Percentiles rank a stretch among this genome's conserved stretches.
Conservation (phyloP, 2,329 filamentous ascomycete species). For the Daldinia sp. region DNA sequence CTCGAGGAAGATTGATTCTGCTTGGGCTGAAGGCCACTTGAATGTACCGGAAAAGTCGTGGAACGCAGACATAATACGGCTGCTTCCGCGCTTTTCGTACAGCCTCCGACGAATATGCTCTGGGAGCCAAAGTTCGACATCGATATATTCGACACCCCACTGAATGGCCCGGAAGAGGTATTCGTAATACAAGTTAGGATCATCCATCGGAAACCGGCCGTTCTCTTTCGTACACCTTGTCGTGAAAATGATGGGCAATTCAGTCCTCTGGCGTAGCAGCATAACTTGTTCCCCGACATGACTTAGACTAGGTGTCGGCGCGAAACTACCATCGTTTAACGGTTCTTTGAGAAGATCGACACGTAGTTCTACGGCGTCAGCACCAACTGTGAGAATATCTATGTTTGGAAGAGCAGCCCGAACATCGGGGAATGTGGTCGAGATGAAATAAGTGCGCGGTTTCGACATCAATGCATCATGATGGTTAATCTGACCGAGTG, state of each 20-base stretch:
- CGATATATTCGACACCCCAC: constrained; percentile 90
- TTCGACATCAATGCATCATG: constrained; percentile 82
- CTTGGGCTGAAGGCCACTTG: constrained; percentile 80
- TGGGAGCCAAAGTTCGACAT: constrained; percentile 87
- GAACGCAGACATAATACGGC: constrained; percentile 89
- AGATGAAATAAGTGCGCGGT: constrained; percentile 82
- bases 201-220: constrained; percentile 84
- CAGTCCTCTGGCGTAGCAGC: constrained; percentile 81
- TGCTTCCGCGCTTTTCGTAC: constrained; percentile 76
- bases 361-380: constrained; percentile 84
- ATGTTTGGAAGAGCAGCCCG: constrained; percentile 83
- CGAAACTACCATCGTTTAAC: constrained; percentile 66
- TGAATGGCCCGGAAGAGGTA: constrained; percentile 86
- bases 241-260: constrained; percentile 90
- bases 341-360: constrained; percentile 84
- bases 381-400: constrained; percentile 85
- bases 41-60: constrained; percentile 88
- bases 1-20: constrained; percentile 74
- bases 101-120: constrained; percentile 75
- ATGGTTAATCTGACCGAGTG: constrained; percentile 79
- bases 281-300: constrained; percentile 90
- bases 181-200: constrained; percentile 76
- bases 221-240: constrained; percentile 84
- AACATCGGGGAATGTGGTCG: constrained; percentile 87
- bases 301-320: constrained; percentile 76